These are phyloP conservation scores for Colletotrichum tofieldiae DNA, from an alignment of 2,329 filamentous ascomycete species.

Conservation along the genomic window DNA sequence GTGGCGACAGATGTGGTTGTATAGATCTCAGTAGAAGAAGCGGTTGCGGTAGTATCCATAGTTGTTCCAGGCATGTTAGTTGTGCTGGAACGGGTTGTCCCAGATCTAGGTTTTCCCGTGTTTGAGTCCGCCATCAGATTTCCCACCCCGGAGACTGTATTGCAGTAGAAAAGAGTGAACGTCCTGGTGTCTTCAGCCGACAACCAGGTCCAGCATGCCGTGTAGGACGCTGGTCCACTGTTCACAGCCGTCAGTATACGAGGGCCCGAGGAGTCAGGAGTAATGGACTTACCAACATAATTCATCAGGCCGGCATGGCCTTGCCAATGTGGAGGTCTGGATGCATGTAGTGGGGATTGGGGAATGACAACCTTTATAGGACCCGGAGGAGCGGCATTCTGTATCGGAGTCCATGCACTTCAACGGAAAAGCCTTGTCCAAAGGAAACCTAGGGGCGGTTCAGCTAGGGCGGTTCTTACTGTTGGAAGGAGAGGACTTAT, in stretches of 20 bases:
- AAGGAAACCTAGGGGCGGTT: background rate
- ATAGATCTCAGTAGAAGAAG: too few relatives aligned
- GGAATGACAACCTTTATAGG: constrained; percentile 16
- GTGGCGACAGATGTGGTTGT: background rate
- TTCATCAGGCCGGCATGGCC: background rate
- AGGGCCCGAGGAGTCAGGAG: too few relatives aligned
- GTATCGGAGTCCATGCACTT: background rate
- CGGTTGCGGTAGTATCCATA: background rate
- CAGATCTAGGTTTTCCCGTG: background rate
- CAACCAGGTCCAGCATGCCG: constrained; percentile 21
- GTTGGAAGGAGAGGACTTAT: accelerated
- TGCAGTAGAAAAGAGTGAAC: constrained; percentile 18
- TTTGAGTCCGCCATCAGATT: background rate
- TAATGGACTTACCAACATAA: constrained; percentile 17
- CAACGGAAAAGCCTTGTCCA: background rate
- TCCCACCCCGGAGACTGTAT: background rate
- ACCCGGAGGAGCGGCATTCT: constrained; percentile 19
- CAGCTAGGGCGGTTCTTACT: background rate
- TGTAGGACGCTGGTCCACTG: background rate
- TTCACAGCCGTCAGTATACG: background rate
- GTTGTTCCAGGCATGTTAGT: background rate
- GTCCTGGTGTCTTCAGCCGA: background rate
- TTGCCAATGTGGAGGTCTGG: background rate
- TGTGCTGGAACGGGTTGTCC: background rate
- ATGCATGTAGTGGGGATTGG: constrained; percentile 26